phyloP scores from a whole-genome alignment of 768 basidiomycete genomes.

The Neoboletus subvelutipes region DNA sequence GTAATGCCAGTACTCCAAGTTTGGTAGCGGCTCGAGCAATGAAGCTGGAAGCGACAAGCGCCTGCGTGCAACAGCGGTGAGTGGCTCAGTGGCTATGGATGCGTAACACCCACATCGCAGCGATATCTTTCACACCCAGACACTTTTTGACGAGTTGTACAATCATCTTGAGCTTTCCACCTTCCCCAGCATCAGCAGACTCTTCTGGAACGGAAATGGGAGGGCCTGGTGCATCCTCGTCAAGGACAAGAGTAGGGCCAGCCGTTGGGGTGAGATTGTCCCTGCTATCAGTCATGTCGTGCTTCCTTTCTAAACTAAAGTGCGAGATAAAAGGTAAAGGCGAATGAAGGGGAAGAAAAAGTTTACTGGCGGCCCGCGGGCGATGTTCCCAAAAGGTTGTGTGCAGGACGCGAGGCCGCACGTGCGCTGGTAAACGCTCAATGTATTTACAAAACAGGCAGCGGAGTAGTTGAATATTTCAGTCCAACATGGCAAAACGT shows the following conservation, averaged over 20 bases:
- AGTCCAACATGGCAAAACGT: neutral
- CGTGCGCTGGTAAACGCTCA: slow-evolving; percentile 19
- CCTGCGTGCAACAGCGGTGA: slow-evolving; percentile 43
- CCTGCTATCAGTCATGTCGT: slow-evolving; percentile 22
- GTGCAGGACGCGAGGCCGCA: slow-evolving; percentile 13
- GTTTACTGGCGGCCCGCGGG: neutral
- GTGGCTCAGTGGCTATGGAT: slow-evolving; percentile 8
- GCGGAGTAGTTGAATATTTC: neutral
- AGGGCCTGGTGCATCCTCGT: slow-evolving; percentile 54
- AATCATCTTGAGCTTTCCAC: slow-evolving; percentile 93
- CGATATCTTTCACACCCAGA: slow-evolving; percentile 93
- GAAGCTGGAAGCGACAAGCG: slow-evolving; percentile 92
- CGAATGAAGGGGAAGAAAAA: slow-evolving; percentile 4
- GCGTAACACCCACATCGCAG: slow-evolving; percentile 68
- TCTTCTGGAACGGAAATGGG: slow-evolving; percentile 75
- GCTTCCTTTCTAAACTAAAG: neutral
- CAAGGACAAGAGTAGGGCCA: slow-evolving; percentile 19
- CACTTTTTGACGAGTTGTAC: slow-evolving; percentile 88
- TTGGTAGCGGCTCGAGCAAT: slow-evolving; percentile 89
- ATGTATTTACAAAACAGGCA: slow-evolving; percentile 18
- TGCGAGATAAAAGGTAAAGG: neutral
- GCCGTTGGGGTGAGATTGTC: slow-evolving; percentile 9
- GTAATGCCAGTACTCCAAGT: slow-evolving; percentile 96
- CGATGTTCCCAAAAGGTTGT: slow-evolving; percentile 13
- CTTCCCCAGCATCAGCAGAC: slow-evolving; percentile 71